Percentiles rank a stretch among this genome's conserved stretches.
Evolutionary conservation across 345 rosid genomes (phyloP).

Genomic region (Dipteronia sinensis): DNA sequence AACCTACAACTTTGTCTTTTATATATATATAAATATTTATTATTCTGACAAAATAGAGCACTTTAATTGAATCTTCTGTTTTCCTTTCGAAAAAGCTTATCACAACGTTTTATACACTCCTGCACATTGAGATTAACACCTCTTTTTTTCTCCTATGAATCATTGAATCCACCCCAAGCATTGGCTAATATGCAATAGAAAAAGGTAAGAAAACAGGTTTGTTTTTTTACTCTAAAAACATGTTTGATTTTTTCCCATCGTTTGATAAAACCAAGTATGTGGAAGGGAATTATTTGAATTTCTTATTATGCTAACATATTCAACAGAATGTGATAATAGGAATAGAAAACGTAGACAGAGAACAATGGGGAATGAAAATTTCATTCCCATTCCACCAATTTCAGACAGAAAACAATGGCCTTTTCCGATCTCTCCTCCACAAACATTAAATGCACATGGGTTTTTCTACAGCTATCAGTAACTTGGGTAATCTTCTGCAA

Average conservation of each 20-base stretch:
- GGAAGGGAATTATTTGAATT: background rate
- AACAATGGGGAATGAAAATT: background rate
- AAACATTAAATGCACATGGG: background rate
- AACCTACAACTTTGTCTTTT: background rate
- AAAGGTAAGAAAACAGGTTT: background rate
- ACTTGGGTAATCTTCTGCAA: background rate
- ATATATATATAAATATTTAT: background rate
- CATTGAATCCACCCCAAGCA: background rate
- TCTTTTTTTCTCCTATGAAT: background rate
- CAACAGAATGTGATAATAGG: background rate
- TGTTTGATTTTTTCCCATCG: background rate
- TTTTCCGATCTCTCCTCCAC: background rate
- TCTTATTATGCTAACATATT: background rate
- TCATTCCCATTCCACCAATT: background rate
- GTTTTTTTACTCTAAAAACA: background rate
- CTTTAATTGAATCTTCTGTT: background rate
- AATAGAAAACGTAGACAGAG: background rate
- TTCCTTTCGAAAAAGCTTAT: background rate
- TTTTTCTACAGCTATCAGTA: background rate
- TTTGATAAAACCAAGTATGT: background rate
- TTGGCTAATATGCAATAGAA: background rate
- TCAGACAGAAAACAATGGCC: background rate
- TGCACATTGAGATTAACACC: background rate
- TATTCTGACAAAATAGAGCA: background rate
- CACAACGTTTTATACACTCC: background rate